phyloP scores from a whole-genome alignment of 2,329 filamentous ascomycete species.

The Fusarium concolor region DNA sequence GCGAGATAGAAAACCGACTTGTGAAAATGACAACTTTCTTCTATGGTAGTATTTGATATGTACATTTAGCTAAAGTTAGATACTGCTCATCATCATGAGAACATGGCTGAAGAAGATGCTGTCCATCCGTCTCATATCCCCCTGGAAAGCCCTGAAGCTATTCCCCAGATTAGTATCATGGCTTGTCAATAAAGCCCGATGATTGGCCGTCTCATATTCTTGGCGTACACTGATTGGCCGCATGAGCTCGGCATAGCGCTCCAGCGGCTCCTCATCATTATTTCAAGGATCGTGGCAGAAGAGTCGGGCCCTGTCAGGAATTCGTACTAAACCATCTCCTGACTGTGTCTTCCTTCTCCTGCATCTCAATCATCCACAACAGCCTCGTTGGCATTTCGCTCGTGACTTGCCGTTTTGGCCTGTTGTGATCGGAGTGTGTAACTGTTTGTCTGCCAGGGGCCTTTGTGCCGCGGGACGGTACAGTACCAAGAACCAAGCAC shows the following conservation, averaged over 20 bases:
- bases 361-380: conserved; percentile 37
- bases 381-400: conserved; percentile 20
- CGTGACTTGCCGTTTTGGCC: conserved; percentile 24
- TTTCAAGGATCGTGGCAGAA: conserved; percentile 44
- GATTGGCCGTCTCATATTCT: conserved; percentile 13
- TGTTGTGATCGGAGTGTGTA: conserved; percentile 27
- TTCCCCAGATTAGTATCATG: conserved; percentile 36
- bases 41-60: neutral
- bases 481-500: conserved; percentile 4
- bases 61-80: neutral
- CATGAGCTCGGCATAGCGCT: conserved; percentile 8
- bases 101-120: neutral
- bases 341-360: conserved; percentile 32
- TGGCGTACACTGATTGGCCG: conserved; percentile 26
- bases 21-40: no score
- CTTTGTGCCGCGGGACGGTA: conserved; percentile 43
- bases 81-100: conserved; percentile 10
- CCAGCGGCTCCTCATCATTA: conserved; percentile 13
- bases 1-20: neutral
- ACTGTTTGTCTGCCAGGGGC: conserved; percentile 28
- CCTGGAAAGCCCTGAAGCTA: conserved; percentile 28
- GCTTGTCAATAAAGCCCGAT: neutral
- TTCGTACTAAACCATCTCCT: conserved; percentile 41
- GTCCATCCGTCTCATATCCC: neutral
- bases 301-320: conserved; percentile 31